Conservation (phyloP, 2,329 filamentous ascomycete species). For the Tolypocladium capitatum region DNA sequence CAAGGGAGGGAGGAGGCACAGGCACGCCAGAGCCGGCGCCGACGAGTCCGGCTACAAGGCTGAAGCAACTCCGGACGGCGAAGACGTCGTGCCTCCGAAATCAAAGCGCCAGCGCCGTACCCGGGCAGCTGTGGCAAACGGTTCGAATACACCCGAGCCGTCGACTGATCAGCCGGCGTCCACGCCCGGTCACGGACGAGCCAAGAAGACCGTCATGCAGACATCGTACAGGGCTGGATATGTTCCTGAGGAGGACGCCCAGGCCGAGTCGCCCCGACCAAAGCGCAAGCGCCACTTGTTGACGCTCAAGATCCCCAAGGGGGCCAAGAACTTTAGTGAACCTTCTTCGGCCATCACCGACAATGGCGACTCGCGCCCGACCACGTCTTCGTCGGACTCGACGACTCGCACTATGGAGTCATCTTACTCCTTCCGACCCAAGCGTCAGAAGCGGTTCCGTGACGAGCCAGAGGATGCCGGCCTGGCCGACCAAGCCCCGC, state of each 20-base stretch:
- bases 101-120: constrained; percentile 14
- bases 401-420: constrained; percentile 36
- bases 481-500: constrained; percentile 20
- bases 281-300: constrained; percentile 19
- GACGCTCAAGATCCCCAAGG: constrained; percentile 26
- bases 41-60: constrained; percentile 20
- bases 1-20: constrained; percentile 16
- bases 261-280: constrained; percentile 9
- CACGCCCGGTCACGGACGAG: background rate
- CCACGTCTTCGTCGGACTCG: constrained; percentile 38
- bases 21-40: constrained; percentile 15
- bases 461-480: constrained; percentile 32
- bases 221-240: background rate
- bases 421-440: constrained; percentile 39
- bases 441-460: constrained; percentile 40
- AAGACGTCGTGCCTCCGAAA: constrained; percentile 8
- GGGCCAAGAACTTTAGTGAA: constrained; percentile 24
- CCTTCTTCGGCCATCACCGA: constrained; percentile 22
- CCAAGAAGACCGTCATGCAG: background rate
- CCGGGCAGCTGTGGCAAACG: constrained; percentile 2
- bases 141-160: background rate
- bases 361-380: constrained; percentile 36
- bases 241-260: background rate
- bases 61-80: constrained; percentile 18
- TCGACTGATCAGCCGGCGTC: background rate